A percentile compares a stretch with the other conserved stretches of the same genome.
These are phyloP conservation scores for Penicillium turbatum DNA, from an alignment of 495 filamentous ascomycete genomes.

Conservation along the genomic window DNA sequence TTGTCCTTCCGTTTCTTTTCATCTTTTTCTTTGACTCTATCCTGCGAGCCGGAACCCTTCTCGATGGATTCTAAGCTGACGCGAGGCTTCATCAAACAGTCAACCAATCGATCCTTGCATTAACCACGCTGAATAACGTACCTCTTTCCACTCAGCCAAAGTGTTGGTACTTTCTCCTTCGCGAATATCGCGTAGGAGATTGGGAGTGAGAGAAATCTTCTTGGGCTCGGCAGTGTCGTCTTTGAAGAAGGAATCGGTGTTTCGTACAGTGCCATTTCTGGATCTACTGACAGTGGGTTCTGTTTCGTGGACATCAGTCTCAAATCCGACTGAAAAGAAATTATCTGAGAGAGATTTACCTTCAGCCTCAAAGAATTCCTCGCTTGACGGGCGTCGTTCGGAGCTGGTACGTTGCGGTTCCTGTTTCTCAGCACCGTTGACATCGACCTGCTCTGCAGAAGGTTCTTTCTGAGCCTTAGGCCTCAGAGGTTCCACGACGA, in stretches of 20 bases:
- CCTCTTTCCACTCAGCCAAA: slow-evolving; percentile 63
- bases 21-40: slow-evolving; percentile 67
- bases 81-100: slow-evolving; percentile 38
- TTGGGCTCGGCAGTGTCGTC: slow-evolving; percentile 92
- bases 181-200: slow-evolving; percentile 80
- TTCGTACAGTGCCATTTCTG: slow-evolving; percentile 77
- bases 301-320: slow-evolving; percentile 16
- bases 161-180: slow-evolving; percentile 46
- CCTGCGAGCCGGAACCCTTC: slow-evolving; percentile 48
- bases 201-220: slow-evolving; percentile 96
- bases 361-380: slow-evolving; percentile 59
- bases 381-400: slow-evolving; percentile 52
- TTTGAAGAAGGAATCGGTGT: slow-evolving; percentile 94
- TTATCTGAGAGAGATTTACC: slow-evolving; percentile 22
- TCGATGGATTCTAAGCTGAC: slow-evolving; percentile 48
- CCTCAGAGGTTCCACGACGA: slow-evolving; percentile 46
- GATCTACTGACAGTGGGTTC: slow-evolving; percentile 63
- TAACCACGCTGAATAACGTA: slow-evolving; percentile 40
- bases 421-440: slow-evolving; percentile 21
- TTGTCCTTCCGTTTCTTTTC: slow-evolving; percentile 89
- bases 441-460: slow-evolving; percentile 29
- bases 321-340: background rate
- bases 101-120: slow-evolving; percentile 39
- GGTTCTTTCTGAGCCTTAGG: slow-evolving; percentile 39
- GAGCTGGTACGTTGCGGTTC: slow-evolving; percentile 29